Base-by-base conservation (phyloP, 163 green algal species). In the Scenedesmus sp. region DNA sequence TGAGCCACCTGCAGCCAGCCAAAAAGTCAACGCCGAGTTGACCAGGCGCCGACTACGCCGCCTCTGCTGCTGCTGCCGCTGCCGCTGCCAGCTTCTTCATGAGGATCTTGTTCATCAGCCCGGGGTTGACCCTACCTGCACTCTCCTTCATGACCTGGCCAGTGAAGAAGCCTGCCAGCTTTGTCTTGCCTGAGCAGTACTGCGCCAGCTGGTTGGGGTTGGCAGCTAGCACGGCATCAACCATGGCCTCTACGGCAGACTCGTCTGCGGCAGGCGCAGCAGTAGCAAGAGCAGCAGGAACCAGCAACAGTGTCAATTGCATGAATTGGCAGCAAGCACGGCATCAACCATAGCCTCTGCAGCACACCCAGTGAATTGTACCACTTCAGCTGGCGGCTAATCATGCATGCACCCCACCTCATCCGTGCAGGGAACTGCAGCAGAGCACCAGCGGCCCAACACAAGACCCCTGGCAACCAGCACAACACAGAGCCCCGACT, bases 151-250 rank as follows among this genome's bases (percentile, higher is more conserved):
- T 99, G 55, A 98, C 95, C 93, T 94, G 94, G 92, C 98, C 98
- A 77, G 97, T 97, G 95, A 99, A 99, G 95, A 99, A 99, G 56
- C 97, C 98, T 92, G 98, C 94, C 84, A 99, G 95, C 95, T 99
- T 99, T 34, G 94, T 98, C 93, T 99, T 99, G 64, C 98, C 98
- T 2, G 66, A 93, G 0, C 96, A 92, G 95, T 98, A 99, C 93
- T 99, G 94, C 93, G 97, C 95, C 60, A 99, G 93, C 96, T 99
- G 96, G 91, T 97, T 97, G 23, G 95, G 96, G 92, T 99, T 99
- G 64, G 93, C 95, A 13, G 94, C 94, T 46, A 99, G 87, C 34
- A 99, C 96, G 12, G 90, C 82, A 10, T 99, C 96, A 4, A 99
- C 93, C 60, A 99, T 98, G 0, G 92, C 95, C 13, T 93, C 95